Evolutionary conservation across 148 eudicot genomes (phyloP), one percentile per base, ranked within the genome.

Genomic region (Dianthus caryophyllus): DNA sequence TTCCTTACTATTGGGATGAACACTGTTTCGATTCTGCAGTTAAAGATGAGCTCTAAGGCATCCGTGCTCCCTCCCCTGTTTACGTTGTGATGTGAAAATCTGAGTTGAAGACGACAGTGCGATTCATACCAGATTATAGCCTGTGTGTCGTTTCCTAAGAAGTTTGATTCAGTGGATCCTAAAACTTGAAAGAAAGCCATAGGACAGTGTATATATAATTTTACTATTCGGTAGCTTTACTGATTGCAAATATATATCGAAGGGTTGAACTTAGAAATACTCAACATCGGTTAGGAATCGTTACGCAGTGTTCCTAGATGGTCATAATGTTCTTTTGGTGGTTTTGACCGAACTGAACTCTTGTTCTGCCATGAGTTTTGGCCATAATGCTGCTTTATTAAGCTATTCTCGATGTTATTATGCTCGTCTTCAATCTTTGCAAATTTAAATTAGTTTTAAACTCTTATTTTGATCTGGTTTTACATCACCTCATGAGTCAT

Each of bases 1-100:
- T 68, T 61, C 97, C 96, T 33, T 85, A 75, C 72, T 85, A 81
- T 39, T 92, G 97, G 97, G 97, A 92, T 75, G 91, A 88, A 76
- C 67, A 75, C 8, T 87, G 88, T 70, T 78, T 82, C 49, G 68
- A 84, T 49, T 57, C 84, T 31, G 62, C 78, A 2, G 21, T n/a
- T 21, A 92, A 83, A 72, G 94, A 92, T 51, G 97, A 92, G 84
- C 95, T 91, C 68, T 91, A 71, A 82, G 64, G 29, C 61, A 71
- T 39, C 24, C 21, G 14, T 10, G 30, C 72, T 58, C 33, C 1
- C 6, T 27, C 11, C 20, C 21, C 25, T 24, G 20, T 50, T 10
- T 41, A 50, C 24, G 20, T 20, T 18, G 24, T 21, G 6, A 50
- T 21, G 8, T 20, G 24, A 7, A 17, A 31, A 33, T 6, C 2